Conservation (phyloP, 179 eudicot species). For the Nepenthes alata region DNA sequence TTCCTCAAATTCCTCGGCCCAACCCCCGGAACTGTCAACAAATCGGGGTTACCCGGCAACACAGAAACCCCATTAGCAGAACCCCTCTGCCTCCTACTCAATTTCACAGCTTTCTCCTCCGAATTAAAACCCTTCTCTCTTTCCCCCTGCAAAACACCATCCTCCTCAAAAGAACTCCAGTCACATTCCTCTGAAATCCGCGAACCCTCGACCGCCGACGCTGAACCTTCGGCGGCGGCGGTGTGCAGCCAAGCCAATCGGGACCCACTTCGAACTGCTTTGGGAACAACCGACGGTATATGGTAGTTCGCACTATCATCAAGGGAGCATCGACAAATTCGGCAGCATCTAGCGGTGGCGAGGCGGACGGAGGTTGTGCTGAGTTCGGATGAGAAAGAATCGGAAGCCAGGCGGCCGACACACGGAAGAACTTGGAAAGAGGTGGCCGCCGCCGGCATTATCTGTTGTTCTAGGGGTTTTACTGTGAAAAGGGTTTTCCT, state of each 20-base stretch:
- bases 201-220: slow-evolving; percentile 5
- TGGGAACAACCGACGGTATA: slow-evolving; percentile 29
- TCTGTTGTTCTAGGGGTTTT: neutral
- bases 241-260: slow-evolving; percentile 25
- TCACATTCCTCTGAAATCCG: slow-evolving; percentile 1
- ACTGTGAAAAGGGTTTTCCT: neutral
- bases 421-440: slow-evolving; percentile 10
- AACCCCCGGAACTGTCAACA: slow-evolving; percentile 79
- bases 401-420: neutral
- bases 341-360: slow-evolving; percentile 7
- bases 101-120: slow-evolving; percentile 20
- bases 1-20: slow-evolving; percentile 92
- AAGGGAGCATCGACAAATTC: slow-evolving; percentile 21
- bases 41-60: slow-evolving; percentile 40
- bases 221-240: slow-evolving; percentile 3
- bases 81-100: slow-evolving; percentile 40
- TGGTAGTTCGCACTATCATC: slow-evolving; percentile 2
- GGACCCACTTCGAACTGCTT: slow-evolving; percentile 14
- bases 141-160: neutral
- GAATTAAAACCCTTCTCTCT: slow-evolving; percentile 3
- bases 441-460: slow-evolving; percentile 12
- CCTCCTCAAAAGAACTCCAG: neutral
- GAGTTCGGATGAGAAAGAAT: neutral
- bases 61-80: slow-evolving; percentile 8
- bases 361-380: neutral